These are phyloP conservation scores for Trichoderma guizhouense DNA, from an alignment of 2,329 filamentous ascomycete species.

Conservation along the genomic window DNA sequence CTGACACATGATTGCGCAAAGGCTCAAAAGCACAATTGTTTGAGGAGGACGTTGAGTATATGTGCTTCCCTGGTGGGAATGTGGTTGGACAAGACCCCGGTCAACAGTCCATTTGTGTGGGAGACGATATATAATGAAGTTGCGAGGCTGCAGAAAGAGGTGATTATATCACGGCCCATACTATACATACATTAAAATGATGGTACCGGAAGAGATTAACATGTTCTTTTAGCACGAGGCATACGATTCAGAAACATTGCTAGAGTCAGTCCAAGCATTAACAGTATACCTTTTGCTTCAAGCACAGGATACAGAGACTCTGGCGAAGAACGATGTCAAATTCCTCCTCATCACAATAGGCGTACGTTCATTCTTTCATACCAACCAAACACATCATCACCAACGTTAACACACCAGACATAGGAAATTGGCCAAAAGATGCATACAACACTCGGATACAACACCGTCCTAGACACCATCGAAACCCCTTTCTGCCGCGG, in stretches of 20 bases:
- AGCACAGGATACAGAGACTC: conserved; percentile 14
- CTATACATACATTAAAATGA: neutral
- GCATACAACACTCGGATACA: neutral
- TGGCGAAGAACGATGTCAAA: conserved; percentile 14
- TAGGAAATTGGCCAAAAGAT: neutral
- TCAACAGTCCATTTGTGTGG: conserved; percentile 22
- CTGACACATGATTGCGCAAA: conserved; percentile 8
- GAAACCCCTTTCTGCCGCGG: neutral
- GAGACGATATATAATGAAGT: conserved; percentile 22
- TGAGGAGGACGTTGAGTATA: conserved; percentile 20
- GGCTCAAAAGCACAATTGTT: conserved; percentile 18
- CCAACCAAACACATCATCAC: no score
- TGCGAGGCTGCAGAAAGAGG: conserved; percentile 16
- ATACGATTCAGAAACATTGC: neutral
- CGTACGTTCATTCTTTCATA: conserved; percentile 4
- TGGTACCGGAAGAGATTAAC: neutral
- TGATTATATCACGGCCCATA: neutral
- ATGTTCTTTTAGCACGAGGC: neutral
- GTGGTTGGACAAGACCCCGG: conserved; percentile 19
- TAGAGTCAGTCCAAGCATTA: conserved; percentile 17
- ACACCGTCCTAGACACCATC: neutral
- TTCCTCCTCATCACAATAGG: conserved; percentile 7
- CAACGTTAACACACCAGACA: neutral
- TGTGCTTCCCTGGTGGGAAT: conserved; percentile 21
- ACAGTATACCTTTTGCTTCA: conserved; percentile 20